These are phyloP conservation scores for Nannizziopsis arthrosporioides DNA, from an alignment of 2,329 filamentous ascomycete species.

Conservation along the genomic window DNA sequence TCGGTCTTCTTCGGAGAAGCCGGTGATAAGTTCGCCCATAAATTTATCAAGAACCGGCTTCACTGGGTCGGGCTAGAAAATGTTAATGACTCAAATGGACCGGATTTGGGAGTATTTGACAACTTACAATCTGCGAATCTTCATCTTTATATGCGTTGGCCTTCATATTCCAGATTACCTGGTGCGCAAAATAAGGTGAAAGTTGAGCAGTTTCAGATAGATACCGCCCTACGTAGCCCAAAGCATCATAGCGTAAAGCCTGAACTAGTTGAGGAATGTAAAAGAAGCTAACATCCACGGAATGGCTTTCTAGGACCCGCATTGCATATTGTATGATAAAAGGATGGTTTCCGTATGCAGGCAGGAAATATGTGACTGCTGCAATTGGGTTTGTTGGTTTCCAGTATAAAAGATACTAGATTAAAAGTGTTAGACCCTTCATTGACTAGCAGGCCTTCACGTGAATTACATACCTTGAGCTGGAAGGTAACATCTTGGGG, in stretches of 20 bases:
- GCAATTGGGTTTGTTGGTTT: constrained; percentile 83
- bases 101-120: background rate
- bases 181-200: constrained; percentile 96
- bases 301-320: constrained; percentile 83
- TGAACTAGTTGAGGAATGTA: constrained; percentile 98
- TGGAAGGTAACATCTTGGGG: constrained; percentile 72
- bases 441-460: background rate
- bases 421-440: constrained; percentile 18
- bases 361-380: constrained; percentile 84
- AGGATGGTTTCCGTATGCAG: constrained; percentile 79
- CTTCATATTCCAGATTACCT: constrained; percentile 99
- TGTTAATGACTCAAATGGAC: constrained; percentile 11
- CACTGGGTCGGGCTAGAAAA: constrained; percentile 62
- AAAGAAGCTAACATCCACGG: constrained; percentile 96
- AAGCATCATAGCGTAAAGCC: constrained; percentile 76
- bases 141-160: constrained; percentile 98
- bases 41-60: constrained; percentile 91
- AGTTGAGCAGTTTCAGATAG: constrained; percentile 95
- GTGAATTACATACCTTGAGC: constrained; percentile 57
- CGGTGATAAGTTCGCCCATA: constrained; percentile 67
- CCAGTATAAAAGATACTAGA: constrained; percentile 82
- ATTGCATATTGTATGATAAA: constrained; percentile 95
- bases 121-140: constrained; percentile 64
- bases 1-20: constrained; percentile 67
- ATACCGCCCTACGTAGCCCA: constrained; percentile 92